Percentiles rank a stretch among this genome's conserved stretches.
phyloP scores from a whole-genome alignment of 192 early-diverging fungal species.

The Lobosporangium transversale region DNA sequence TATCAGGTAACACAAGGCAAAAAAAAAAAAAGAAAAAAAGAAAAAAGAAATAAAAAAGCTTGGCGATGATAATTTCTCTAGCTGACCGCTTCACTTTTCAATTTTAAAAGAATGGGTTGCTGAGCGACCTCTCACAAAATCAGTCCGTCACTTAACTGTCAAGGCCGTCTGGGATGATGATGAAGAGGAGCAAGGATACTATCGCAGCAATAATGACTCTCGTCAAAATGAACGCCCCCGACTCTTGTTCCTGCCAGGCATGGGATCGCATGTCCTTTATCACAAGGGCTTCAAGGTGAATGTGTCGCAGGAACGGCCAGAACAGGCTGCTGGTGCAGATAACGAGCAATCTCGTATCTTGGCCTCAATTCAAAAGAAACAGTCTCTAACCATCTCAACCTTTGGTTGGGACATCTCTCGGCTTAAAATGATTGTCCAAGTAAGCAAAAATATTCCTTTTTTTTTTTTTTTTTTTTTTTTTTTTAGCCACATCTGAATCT shows the following conservation, averaged over 20 bases:
- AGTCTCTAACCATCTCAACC: slow-evolving; percentile 36
- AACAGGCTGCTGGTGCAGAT: slow-evolving; percentile 31
- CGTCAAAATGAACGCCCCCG: slow-evolving; percentile 36
- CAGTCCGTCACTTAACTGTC: slow-evolving; percentile 50
- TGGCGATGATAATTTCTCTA: too few relatives aligned
- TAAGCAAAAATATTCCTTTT: slow-evolving; percentile 1
- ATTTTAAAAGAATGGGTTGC: slow-evolving; percentile 56
- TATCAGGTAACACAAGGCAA: too few relatives aligned
- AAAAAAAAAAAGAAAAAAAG: too few relatives aligned
- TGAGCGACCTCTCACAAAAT: slow-evolving; percentile 44
- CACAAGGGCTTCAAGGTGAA: slow-evolving; percentile 51
- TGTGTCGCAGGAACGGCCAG: slow-evolving; percentile 46
- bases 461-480: too few relatives aligned
- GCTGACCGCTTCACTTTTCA: too few relatives aligned
- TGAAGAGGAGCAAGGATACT: slow-evolving; percentile 18
- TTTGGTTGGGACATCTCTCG: slow-evolving; percentile 42
- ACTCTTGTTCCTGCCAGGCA: slow-evolving; percentile 44
- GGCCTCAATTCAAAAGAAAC: slow-evolving; percentile 52
- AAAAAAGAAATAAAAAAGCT: too few relatives aligned
- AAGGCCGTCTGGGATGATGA: slow-evolving; percentile 42
- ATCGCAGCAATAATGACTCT: slow-evolving; percentile 16
- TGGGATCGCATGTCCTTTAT: slow-evolving; percentile 43
- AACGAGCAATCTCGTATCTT: slow-evolving; percentile 37
- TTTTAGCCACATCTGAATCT: too few relatives aligned
- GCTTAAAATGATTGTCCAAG: slow-evolving; percentile 38